These are phyloP conservation scores for Lipomyces mesembrius DNA, from an alignment of 805 yeast species.

Conservation along the genomic window DNA sequence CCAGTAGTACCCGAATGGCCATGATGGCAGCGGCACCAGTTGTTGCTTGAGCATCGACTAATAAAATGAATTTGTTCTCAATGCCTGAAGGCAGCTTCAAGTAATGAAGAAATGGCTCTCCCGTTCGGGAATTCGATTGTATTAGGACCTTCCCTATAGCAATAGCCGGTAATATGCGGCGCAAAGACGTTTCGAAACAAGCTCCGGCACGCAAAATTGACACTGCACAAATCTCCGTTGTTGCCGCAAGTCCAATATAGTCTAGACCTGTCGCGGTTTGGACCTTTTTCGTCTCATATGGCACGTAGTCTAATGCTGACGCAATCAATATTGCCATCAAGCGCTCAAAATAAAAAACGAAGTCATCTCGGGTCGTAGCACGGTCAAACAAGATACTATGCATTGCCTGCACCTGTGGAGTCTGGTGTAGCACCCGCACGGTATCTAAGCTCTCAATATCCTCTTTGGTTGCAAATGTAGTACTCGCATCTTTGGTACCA, in stretches of 20 bases:
- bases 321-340: constrained; percentile 69
- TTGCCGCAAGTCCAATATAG: constrained; percentile 43
- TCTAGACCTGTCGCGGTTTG: constrained; percentile 51
- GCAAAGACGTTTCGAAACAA: constrained; percentile 79
- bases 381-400: constrained; percentile 68
- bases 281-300: constrained; percentile 48
- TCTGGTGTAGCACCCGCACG: constrained; percentile 46
- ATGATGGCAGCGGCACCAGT: constrained; percentile 94
- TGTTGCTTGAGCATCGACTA: constrained; percentile 85
- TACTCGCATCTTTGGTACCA: constrained; percentile 5
- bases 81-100: constrained; percentile 64
- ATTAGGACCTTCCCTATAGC: constrained; percentile 82
- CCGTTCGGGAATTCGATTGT: constrained; percentile 85
- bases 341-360: constrained; percentile 84
- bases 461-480: constrained; percentile 12
- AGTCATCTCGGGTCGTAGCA: constrained; percentile 67
- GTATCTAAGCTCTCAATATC: constrained; percentile 30
- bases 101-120: constrained; percentile 93
- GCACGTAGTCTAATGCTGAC: constrained; percentile 49
- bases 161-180: constrained; percentile 76
- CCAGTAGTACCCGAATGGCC: constrained; percentile 87
- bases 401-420: constrained; percentile 73
- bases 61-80: constrained; percentile 50
- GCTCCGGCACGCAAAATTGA: constrained; percentile 74
- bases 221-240: constrained; percentile 39